Evolutionary conservation across 2,329 filamentous ascomycete genomes (phyloP).

Genomic region (Ophiostoma sp.): DNA sequence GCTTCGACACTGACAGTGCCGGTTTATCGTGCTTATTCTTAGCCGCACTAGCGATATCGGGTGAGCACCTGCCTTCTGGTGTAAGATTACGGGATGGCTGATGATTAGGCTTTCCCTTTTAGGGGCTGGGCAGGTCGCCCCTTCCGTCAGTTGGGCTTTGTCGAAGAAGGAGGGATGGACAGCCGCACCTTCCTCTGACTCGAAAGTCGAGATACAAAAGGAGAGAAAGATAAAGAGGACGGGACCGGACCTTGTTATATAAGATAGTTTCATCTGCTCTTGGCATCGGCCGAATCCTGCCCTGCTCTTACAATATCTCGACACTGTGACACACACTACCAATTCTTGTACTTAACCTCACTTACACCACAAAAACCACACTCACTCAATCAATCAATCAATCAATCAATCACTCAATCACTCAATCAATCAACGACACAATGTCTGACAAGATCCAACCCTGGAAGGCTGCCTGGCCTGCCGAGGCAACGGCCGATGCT

Average conservation of each 20-base stretch:
- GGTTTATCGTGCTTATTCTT: not conserved
- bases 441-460: conserved; percentile 25
- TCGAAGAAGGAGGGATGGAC: not conserved
- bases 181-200: not conserved
- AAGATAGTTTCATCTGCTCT: not conserved
- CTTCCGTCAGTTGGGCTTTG: not conserved
- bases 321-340: not conserved
- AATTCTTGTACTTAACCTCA: not conserved
- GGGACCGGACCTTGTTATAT: not conserved
- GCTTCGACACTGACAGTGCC: not conserved
- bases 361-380: not conserved
- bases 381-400: too few relatives aligned
- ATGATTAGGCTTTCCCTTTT: not conserved
- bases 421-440: not conserved
- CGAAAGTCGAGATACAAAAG: not conserved
- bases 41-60: not conserved
- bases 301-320: not conserved
- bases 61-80: not conserved
- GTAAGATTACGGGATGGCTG: not conserved
- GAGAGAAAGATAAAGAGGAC: not conserved
- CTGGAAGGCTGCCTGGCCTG: conserved; percentile 26
- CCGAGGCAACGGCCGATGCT: not conserved
- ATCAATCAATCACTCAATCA: not conserved
- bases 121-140: not conserved
- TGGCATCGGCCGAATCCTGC: not conserved